These are phyloP conservation scores for Pseudogymnoascus sp. DNA, from an alignment of 2,329 filamentous ascomycete species.

Conservation along the genomic window DNA sequence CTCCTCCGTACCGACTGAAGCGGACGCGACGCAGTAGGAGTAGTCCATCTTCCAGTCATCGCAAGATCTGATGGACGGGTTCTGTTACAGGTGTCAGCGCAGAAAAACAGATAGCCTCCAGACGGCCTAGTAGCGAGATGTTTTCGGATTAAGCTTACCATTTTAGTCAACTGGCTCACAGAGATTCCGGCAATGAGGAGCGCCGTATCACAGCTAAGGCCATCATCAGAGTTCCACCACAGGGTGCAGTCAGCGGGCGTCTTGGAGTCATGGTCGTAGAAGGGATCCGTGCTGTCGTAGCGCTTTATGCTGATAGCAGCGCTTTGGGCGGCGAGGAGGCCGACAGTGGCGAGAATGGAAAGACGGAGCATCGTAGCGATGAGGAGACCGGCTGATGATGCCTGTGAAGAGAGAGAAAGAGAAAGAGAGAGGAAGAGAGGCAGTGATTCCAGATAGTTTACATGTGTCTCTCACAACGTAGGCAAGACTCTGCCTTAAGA, in stretches of 20 bases:
- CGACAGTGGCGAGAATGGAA: background rate
- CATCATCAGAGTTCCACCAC: constrained; percentile 14
- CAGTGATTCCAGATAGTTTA: too few species aligned
- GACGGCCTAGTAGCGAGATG: background rate
- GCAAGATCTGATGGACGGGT: constrained; percentile 8
- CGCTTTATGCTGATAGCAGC: background rate
- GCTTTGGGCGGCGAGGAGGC: background rate
- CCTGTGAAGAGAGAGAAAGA: too few species aligned
- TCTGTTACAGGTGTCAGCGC: too few species aligned
- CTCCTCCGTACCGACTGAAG: too few species aligned
- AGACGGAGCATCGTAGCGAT: background rate
- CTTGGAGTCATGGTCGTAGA: background rate
- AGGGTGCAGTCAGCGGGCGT: constrained; percentile 13
- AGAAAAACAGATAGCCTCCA: too few species aligned
- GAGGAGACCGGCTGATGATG: too few species aligned
- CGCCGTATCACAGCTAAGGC: constrained; percentile 13
- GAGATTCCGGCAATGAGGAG: constrained; percentile 3
- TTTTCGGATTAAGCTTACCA: background rate
- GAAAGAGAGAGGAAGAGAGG: too few species aligned
- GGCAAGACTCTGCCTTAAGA: too few species aligned
- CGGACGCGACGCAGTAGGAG: constrained; percentile 2
- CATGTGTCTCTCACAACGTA: too few species aligned
- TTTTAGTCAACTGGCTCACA: background rate
- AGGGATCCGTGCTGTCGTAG: background rate
- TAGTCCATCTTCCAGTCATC: constrained; percentile 10